These are phyloP conservation scores for Triticum urartu DNA, from an alignment of 176 grass and related monocot species.

Conservation along the genomic window DNA sequence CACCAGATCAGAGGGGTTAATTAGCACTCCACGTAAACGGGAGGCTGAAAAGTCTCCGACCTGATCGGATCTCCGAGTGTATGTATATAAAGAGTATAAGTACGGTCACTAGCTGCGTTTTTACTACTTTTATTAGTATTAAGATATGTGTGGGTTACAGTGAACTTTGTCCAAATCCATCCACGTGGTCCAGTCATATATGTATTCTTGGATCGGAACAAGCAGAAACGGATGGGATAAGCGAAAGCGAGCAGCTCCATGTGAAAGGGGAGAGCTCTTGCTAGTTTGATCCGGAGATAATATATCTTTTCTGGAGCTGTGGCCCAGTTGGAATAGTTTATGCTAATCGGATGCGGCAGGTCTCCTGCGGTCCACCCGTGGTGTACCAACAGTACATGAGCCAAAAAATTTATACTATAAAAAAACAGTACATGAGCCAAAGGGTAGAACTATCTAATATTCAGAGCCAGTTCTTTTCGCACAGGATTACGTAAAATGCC, in stretches of 20 bases:
- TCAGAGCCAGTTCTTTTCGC: too few relatives aligned
- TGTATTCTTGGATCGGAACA: not conserved
- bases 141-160: not conserved
- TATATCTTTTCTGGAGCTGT: not conserved
- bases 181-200: not conserved
- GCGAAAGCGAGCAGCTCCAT: not conserved
- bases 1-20: not conserved
- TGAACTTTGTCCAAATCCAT: not conserved
- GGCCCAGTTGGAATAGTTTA: not conserved
- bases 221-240: not conserved
- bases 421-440: too few relatives aligned
- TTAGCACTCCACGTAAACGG: constrained; percentile 23
- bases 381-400: too few relatives aligned
- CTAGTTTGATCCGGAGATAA: not conserved
- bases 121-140: not conserved
- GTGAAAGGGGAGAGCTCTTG: not conserved
- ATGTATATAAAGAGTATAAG: not conserved
- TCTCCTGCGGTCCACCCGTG: not conserved
- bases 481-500: too few relatives aligned
- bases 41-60: constrained; percentile 1
- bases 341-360: not conserved
- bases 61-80: not conserved
- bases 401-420: too few relatives aligned
- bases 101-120: not conserved
- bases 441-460: too few relatives aligned